Conservation (phyloP, 768 basidiomycete species). For the Suillus plorans region DNA sequence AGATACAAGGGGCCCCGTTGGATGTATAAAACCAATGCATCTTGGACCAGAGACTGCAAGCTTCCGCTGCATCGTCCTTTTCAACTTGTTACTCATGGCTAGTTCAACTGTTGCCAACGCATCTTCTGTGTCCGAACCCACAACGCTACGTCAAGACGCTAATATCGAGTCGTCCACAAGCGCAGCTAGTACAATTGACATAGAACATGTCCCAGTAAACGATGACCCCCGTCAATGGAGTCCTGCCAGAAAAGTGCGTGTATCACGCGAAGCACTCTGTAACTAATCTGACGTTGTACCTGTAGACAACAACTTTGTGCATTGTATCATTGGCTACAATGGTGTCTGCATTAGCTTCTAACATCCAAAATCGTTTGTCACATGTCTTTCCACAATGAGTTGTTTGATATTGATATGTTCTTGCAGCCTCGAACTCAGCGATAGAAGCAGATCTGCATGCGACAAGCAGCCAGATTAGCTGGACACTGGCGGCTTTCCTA, state of each 20-base stretch:
- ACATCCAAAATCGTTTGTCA: constrained; percentile 29
- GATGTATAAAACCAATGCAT: not conserved
- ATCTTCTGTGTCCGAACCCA: not conserved
- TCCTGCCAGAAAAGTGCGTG: constrained; percentile 48
- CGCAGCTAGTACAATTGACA: constrained; percentile 21
- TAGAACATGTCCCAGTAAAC: constrained; percentile 41
- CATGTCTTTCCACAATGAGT: not conserved
- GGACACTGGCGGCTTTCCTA: constrained; percentile 69
- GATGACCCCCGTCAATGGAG: constrained; percentile 68
- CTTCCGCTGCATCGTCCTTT: not conserved
- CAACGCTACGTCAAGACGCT: not conserved
- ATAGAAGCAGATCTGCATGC: constrained; percentile 65
- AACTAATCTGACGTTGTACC: not conserved
- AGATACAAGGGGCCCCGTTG: not conserved
- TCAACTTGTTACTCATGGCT: not conserved
- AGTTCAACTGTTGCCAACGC: not conserved
- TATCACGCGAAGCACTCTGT: not conserved
- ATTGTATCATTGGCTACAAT: constrained; percentile 9
- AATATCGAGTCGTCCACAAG: not conserved
- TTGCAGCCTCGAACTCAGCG: constrained; percentile 57
- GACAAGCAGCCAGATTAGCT: constrained; percentile 58
- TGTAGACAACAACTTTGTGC: constrained; percentile 23
- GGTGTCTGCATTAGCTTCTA: constrained; percentile 21
- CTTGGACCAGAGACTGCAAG: not conserved
- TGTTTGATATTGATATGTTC: not conserved